Evolutionary conservation across 1,284 basidiomycete genomes (phyloP).

Genomic region (Microbotryum silenes-acaulis): DNA sequence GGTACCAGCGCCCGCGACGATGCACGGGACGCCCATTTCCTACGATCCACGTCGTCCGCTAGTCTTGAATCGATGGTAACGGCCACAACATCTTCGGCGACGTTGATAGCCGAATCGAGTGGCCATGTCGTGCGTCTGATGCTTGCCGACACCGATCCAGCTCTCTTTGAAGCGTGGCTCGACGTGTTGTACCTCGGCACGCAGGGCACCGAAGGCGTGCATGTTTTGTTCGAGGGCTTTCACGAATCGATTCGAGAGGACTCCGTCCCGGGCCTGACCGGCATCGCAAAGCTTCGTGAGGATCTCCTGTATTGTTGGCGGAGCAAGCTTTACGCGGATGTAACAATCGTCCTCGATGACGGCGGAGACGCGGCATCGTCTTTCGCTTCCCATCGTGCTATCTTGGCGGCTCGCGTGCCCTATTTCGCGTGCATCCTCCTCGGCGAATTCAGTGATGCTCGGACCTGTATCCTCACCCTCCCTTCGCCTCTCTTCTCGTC

Average conservation of each 20-base stretch:
- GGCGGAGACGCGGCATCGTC: conserved; percentile 53
- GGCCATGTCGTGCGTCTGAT: neutral
- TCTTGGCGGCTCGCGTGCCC: conserved; percentile 76
- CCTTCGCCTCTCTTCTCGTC: conserved; percentile 92
- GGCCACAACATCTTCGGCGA: conserved; percentile 35
- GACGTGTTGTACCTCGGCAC: conserved; percentile 76
- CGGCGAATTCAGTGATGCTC: conserved; percentile 41
- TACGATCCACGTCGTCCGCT: no score
- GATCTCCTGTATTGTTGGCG: conserved; percentile 96
- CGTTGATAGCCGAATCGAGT: conserved; percentile 44
- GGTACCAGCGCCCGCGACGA: neutral
- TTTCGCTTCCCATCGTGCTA: conserved; percentile 86
- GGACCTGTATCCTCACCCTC: conserved; percentile 53
- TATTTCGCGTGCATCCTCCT: conserved; percentile 75
- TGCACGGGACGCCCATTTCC: neutral
- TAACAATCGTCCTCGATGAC: conserved; percentile 59
- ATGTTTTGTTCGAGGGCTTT: conserved; percentile 72
- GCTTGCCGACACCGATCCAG: conserved; percentile 25
- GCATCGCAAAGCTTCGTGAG: conserved; percentile 42
- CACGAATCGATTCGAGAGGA: conserved; percentile 45
- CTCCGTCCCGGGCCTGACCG: conserved; percentile 33
- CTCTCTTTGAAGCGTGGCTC: conserved; percentile 50
- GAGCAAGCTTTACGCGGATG: conserved; percentile 81
- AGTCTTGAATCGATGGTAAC: no score
- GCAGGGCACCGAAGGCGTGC: conserved; percentile 77